These are phyloP conservation scores for Fusarium domesticum DNA, from an alignment of 2,329 filamentous ascomycete species.

Conservation along the genomic window DNA sequence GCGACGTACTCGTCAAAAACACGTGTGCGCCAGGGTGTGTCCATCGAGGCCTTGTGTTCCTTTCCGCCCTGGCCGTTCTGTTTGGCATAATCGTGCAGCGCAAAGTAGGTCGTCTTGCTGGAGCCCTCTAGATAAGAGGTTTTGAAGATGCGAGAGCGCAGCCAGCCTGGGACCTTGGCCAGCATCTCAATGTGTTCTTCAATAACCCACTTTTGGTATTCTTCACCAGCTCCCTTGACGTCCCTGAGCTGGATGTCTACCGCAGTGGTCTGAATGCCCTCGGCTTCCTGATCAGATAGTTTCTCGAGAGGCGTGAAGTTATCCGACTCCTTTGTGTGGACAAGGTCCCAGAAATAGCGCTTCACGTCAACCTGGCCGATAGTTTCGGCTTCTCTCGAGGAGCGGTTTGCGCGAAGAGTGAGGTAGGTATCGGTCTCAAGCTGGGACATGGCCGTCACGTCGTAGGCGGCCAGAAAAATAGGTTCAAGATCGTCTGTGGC, in stretches of 20 bases:
- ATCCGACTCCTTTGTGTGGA: constrained; percentile 53
- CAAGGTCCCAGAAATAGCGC: constrained; percentile 67
- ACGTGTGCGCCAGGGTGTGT: constrained; percentile 59
- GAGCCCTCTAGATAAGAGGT: constrained; percentile 61
- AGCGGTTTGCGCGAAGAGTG: constrained; percentile 57
- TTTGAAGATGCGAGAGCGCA: constrained; percentile 67
- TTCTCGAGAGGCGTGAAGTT: constrained; percentile 60
- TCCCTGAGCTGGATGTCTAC: constrained; percentile 57
- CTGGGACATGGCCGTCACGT: constrained; percentile 70
- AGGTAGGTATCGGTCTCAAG: constrained; percentile 70
- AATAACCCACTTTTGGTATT: constrained; percentile 65
- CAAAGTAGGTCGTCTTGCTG: constrained; percentile 53
- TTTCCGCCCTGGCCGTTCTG: constrained; percentile 64
- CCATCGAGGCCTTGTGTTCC: constrained; percentile 60
- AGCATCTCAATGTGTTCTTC: constrained; percentile 73
- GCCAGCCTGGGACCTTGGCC: constrained; percentile 73
- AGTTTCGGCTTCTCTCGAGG: constrained; percentile 50
- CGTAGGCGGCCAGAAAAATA: constrained; percentile 77
- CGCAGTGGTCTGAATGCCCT: constrained; percentile 59
- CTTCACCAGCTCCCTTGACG: constrained; percentile 47
- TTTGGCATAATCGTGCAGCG: constrained; percentile 69
- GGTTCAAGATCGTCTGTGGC: constrained; percentile 62
- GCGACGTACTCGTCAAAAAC: constrained; percentile 59
- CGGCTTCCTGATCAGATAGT: constrained; percentile 55
- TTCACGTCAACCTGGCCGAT: constrained; percentile 62